These are phyloP conservation scores for Perilla frutescens DNA, from an alignment of 257 asterid genomes.

Conservation along the genomic window DNA sequence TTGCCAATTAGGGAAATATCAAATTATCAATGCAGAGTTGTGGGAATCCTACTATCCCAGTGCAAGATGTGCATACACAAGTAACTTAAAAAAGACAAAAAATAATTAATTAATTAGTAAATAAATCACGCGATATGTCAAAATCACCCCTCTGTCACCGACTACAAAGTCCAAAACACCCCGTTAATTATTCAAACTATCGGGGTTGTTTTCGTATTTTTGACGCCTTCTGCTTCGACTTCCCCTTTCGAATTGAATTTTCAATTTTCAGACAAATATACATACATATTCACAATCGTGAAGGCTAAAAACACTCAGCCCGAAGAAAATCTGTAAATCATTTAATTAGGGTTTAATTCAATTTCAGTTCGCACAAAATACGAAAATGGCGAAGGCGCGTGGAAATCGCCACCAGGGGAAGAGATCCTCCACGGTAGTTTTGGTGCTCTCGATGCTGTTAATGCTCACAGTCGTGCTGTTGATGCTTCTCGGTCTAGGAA, in stretches of 20 bases:
- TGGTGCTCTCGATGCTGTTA: constrained; percentile 73
- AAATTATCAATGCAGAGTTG: no score
- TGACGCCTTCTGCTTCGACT: constrained; percentile 12
- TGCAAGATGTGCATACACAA: no score
- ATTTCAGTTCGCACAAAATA: constrained; percentile 14
- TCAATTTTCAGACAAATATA: not conserved
- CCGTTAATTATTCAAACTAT: not conserved
- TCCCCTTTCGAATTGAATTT: constrained; percentile 25
- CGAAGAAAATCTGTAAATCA: not conserved
- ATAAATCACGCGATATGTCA: no score
- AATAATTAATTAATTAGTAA: no score
- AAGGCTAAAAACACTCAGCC: not conserved
- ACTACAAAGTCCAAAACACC: not conserved
- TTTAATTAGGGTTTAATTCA: constrained; percentile 28
- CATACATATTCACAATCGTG: constrained; percentile 7
- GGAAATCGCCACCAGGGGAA: constrained; percentile 67
- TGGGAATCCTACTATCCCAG: no score
- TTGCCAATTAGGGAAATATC: no score
- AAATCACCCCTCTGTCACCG: constrained; percentile 24
- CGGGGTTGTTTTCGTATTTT: constrained; percentile 31
- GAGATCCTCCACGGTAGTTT: constrained; percentile 65
- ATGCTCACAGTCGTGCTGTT: constrained; percentile 77
- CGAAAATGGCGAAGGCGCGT: constrained; percentile 63
- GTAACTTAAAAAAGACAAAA: no score
- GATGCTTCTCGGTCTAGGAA: constrained; percentile 85